These are phyloP conservation scores for Sapria himalayana DNA, from an alignment of 345 rosid genomes.

Conservation along the genomic window DNA sequence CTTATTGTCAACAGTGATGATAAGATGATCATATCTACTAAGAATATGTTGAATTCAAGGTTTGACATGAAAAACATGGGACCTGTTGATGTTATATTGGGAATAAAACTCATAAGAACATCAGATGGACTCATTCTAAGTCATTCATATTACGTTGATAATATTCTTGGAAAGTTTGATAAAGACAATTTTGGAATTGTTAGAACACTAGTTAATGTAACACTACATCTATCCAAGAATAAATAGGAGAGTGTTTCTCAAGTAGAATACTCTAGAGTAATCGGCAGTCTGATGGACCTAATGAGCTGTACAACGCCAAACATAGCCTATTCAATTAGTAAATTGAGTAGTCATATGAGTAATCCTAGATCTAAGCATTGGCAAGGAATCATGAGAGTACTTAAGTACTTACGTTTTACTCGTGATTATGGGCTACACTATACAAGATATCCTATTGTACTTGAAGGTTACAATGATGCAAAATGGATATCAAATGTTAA, in stretches of 20 bases:
- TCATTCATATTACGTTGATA: not conserved
- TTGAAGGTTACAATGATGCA: not conserved
- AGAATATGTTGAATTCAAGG: not conserved
- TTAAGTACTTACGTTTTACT: not conserved
- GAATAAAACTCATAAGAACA: not conserved
- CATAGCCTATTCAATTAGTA: not conserved
- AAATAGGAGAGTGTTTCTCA: not conserved
- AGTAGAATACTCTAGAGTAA: not conserved
- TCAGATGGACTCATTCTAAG: not conserved
- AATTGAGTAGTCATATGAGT: not conserved
- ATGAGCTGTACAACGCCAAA: not conserved
- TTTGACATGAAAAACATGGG: conserved; percentile 4
- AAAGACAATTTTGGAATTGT: not conserved
- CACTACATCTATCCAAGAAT: not conserved
- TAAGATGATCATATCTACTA: not conserved
- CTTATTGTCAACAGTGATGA: not conserved
- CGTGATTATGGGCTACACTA: not conserved
- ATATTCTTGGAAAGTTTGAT: not conserved
- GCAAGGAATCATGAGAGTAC: not conserved
- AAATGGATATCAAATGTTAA: too few relatives aligned
- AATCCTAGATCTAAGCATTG: not conserved
- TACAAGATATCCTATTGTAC: not conserved
- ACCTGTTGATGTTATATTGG: not conserved
- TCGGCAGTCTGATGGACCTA: not conserved
- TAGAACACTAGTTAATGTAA: not conserved